Evolutionary conservation across 306 rosid species (phyloP), one percentile per base, ranked within the genome.

Genomic region (Castanopsis chinensis): DNA sequence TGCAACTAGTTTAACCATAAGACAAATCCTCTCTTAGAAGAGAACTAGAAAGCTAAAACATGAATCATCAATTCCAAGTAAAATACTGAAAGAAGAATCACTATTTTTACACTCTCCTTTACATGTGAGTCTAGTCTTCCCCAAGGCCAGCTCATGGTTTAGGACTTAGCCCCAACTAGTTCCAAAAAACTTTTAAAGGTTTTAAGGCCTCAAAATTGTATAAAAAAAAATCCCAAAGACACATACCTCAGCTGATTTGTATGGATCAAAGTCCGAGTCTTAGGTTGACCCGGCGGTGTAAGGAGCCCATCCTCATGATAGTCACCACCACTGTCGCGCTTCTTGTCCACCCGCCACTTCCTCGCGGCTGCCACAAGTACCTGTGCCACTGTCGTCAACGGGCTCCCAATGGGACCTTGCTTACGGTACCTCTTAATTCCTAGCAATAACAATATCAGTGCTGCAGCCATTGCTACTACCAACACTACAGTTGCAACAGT

Each of bases 321-420:
- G 64, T 79, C 72, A 19, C 75, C 71, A 79, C 54, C 6, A 21
- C 23, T 72, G 6, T 30, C 18, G 5, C 59, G 78, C 37, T 77
- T 79, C 77, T 19, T 30, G 0, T 80, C 25, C 74, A 93, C 64
- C 77, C 88, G 88, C 87, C 91, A 76, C 69, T 93, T 93, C 6
- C 88, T 85, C 0, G 60, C 35, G 0, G 90, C 89, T 0, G 94
- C 94, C 0, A 83, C 90, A 2, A 89, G 73, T 2, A 93, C 96
- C 77, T 84, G 97, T 51, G 89, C 91, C 76, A 93, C 49, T 21
- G 78, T 81, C 0, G 93, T 88, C 20, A 93, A 71, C 23, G 96
- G 97, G 82, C 96, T 88, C 3, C 93, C 94, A 0, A 58, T 6
- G 2, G 90, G 91, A 69, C 74, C 53, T 70, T 88, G 83, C 13